These are phyloP conservation scores for Dissophora ornata DNA, from an alignment of 192 early-diverging fungal species.

Conservation along the genomic window DNA sequence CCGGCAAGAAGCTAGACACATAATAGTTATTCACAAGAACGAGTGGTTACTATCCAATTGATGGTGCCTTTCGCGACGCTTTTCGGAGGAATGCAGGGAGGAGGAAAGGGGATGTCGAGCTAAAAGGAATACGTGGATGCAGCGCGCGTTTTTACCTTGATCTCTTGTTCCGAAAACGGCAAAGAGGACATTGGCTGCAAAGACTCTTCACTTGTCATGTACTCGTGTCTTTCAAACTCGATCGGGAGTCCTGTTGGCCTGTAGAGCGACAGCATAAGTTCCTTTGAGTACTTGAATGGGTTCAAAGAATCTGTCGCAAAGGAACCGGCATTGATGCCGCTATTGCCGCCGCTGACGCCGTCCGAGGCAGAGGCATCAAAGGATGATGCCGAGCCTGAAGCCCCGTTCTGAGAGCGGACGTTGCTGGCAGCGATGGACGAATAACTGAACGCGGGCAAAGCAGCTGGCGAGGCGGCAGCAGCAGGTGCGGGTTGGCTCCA, in stretches of 20 bases:
- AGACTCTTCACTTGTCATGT: constrained; percentile 71
- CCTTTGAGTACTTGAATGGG: constrained; percentile 77
- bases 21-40: not conserved
- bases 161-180: constrained; percentile 69
- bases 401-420: constrained; percentile 37
- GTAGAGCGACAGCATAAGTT: constrained; percentile 79
- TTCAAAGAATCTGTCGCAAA: constrained; percentile 51
- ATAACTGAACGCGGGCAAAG: constrained; percentile 41
- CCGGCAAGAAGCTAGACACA: constrained; percentile 37
- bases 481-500: constrained; percentile 21
- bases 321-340: constrained; percentile 1
- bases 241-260: constrained; percentile 66
- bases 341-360: not conserved
- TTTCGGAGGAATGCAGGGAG: not conserved
- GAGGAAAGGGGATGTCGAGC: too few relatives aligned
- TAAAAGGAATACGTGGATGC: not conserved
- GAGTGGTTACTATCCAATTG: not conserved
- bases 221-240: constrained; percentile 74
- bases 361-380: constrained; percentile 16
- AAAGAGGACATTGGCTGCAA: constrained; percentile 69
- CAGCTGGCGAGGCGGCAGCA: constrained; percentile 8
- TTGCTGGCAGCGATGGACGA: constrained; percentile 45
- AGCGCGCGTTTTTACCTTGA: constrained; percentile 52
- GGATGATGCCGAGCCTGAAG: not conserved
- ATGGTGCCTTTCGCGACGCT: too few relatives aligned